These are phyloP conservation scores for Metschnikowia drakensbergensis DNA, from an alignment of 805 yeast genomes.

Conservation along the genomic window DNA sequence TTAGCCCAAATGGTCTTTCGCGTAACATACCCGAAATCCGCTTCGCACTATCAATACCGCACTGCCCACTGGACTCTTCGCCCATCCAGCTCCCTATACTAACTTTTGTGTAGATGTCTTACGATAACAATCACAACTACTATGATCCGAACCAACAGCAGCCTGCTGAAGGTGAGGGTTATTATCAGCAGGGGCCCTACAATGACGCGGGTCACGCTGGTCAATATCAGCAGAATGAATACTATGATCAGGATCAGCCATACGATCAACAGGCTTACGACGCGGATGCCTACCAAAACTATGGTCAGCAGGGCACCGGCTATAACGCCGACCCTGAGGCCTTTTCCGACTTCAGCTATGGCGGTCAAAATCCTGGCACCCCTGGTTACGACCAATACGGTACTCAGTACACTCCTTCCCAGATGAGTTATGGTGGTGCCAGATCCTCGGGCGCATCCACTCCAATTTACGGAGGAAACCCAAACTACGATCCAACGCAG, in stretches of 20 bases:
- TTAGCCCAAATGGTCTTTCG: background rate
- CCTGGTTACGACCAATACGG: conserved; percentile 67
- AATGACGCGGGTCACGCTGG: conserved; percentile 29
- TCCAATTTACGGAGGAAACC: conserved; percentile 72
- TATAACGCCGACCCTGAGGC: conserved; percentile 55
- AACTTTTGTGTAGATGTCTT: conserved; percentile 47
- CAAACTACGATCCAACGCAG: conserved; percentile 56
- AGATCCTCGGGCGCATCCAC: conserved; percentile 93
- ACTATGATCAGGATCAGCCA: conserved; percentile 46
- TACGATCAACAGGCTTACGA: conserved; percentile 50
- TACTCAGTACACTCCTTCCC: conserved; percentile 78
- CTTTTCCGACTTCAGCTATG: conserved; percentile 64
- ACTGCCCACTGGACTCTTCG: background rate
- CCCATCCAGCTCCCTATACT: conserved; percentile 12
- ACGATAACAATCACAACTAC: conserved; percentile 49
- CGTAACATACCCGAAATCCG: background rate
- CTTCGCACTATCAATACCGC: background rate
- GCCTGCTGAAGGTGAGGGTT: conserved; percentile 26
- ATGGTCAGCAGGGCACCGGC: conserved; percentile 22
- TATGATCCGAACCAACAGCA: conserved; percentile 29
- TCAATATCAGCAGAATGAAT: conserved; percentile 39
- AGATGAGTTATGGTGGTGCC: conserved; percentile 76
- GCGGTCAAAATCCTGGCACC: conserved; percentile 50
- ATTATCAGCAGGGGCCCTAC: conserved; percentile 40
- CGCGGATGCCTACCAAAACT: conserved; percentile 46